Evolutionary conservation across 106 monocot genomes (phyloP).

Genomic region (Allium cepa): DNA sequence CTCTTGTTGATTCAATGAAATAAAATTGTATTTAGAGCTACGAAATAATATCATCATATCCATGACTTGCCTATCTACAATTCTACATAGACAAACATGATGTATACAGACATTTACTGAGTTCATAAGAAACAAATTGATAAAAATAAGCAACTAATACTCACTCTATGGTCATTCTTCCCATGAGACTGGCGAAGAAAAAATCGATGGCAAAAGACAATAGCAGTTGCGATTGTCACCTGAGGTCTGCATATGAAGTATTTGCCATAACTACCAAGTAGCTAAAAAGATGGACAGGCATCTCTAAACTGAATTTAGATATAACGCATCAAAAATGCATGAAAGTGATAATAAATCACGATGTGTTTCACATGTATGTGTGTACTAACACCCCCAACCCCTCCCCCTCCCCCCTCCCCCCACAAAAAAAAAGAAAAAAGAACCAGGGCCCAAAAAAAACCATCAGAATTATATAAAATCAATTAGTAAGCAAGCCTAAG

Average conservation of each 20-base stretch:
- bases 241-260: slow-evolving; percentile 42
- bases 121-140: slow-evolving; percentile 2
- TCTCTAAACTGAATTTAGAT: background rate
- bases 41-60: no score
- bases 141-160: slow-evolving; percentile 16
- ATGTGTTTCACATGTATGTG: background rate
- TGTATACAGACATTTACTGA: no score
- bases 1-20: no score
- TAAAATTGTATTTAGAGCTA: no score
- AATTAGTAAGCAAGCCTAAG: no score
- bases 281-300: background rate
- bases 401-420: background rate
- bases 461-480: background rate
- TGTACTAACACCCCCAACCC: no score
- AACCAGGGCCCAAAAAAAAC: background rate
- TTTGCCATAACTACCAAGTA: slow-evolving; percentile 14
- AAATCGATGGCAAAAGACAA: slow-evolving; percentile 67
- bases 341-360: background rate
- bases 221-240: slow-evolving; percentile 67
- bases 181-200: slow-evolving; percentile 77
- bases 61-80: no score
- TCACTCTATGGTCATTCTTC: slow-evolving; percentile 66
- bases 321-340: background rate
- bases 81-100: no score
- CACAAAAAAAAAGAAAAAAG: background rate